Conservation (phyloP, 2,329 filamentous ascomycete genomes). For the Sclerotinia sclerotiorum region DNA sequence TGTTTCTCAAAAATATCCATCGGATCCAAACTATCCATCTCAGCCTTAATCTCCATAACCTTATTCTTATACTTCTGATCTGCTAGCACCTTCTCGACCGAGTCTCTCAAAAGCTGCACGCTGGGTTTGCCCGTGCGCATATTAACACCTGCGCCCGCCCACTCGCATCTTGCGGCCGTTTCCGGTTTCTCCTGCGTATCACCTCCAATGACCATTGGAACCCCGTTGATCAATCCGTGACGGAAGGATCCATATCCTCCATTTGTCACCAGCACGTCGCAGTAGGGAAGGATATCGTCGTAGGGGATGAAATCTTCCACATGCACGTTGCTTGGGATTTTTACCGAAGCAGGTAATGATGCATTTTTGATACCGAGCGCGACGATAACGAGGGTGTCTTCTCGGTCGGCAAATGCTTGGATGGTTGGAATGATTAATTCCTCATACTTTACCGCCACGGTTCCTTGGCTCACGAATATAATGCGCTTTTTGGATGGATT, state of each 20-base stretch:
- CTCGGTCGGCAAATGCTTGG: constrained; percentile 38
- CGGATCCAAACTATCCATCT: not conserved
- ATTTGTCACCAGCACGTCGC: constrained; percentile 42
- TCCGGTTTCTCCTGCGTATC: constrained; percentile 41
- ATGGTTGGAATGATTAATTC: constrained; percentile 43
- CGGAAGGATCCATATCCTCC: constrained; percentile 42
- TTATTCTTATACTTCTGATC: constrained; percentile 3
- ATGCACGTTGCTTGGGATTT: constrained; percentile 38
- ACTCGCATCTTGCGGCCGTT: not conserved
- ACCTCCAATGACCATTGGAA: constrained; percentile 41
- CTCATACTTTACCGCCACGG: constrained; percentile 36
- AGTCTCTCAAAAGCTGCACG: not conserved
- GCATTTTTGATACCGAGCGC: constrained; percentile 35
- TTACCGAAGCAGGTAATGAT: constrained; percentile 35
- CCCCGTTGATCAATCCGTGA: constrained; percentile 39
- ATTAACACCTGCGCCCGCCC: not conserved
- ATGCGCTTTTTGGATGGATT: constrained; percentile 42
- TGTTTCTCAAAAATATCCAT: not conserved
- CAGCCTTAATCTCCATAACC: not conserved
- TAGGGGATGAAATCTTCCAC: constrained; percentile 42
- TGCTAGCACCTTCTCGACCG: not conserved
- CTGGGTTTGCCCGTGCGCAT: not conserved
- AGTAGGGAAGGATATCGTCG: constrained; percentile 41
- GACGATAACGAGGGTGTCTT: constrained; percentile 41
- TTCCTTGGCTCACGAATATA: constrained; percentile 43